phyloP scores from a whole-genome alignment of 345 rosid species.

The Leavenworthia alabamica region DNA sequence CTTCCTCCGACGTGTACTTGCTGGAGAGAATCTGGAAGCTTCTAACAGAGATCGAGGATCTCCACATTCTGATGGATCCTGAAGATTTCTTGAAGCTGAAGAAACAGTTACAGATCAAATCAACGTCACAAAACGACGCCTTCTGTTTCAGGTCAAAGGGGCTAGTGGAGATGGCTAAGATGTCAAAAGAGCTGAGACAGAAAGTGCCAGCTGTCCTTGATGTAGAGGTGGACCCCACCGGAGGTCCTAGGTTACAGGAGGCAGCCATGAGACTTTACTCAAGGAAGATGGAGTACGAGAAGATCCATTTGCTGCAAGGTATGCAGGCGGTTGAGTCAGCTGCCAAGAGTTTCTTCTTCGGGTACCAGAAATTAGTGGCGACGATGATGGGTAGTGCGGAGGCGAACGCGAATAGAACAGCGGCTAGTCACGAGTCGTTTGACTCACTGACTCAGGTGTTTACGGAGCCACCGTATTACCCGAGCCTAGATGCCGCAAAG shows the following conservation, averaged over 20 bases:
- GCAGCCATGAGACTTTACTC: conserved; percentile 81
- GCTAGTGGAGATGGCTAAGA: conserved; percentile 49
- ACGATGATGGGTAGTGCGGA: conserved; percentile 82
- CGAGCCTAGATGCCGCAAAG: conserved; percentile 92
- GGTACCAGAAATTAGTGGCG: conserved; percentile 62
- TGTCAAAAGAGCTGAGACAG: conserved; percentile 65
- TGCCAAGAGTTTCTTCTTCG: conserved; percentile 65
- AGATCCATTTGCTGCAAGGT: conserved; percentile 61
- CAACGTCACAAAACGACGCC: conserved; percentile 43
- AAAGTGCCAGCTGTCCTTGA: conserved; percentile 61
- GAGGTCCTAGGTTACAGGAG: conserved; percentile 87
- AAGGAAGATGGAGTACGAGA: conserved; percentile 45
- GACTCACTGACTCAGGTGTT: conserved; percentile 69
- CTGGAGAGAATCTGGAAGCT: conserved; percentile 72
- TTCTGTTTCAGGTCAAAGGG: conserved; percentile 73
- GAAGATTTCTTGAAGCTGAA: conserved; percentile 76
- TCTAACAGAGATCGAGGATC: conserved; percentile 53
- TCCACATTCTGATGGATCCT: conserved; percentile 72
- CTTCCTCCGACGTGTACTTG: conserved; percentile 54
- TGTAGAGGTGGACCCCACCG: conserved; percentile 85
- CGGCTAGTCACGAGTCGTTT: conserved; percentile 29
- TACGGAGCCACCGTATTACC: conserved; percentile 80
- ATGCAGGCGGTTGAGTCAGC: conserved; percentile 77
- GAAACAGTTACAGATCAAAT: conserved; percentile 44
- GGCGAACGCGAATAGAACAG: conserved; percentile 42